These are phyloP conservation scores for Mytilinidion resinicola DNA, from an alignment of 495 filamentous ascomycete genomes.

Conservation along the genomic window DNA sequence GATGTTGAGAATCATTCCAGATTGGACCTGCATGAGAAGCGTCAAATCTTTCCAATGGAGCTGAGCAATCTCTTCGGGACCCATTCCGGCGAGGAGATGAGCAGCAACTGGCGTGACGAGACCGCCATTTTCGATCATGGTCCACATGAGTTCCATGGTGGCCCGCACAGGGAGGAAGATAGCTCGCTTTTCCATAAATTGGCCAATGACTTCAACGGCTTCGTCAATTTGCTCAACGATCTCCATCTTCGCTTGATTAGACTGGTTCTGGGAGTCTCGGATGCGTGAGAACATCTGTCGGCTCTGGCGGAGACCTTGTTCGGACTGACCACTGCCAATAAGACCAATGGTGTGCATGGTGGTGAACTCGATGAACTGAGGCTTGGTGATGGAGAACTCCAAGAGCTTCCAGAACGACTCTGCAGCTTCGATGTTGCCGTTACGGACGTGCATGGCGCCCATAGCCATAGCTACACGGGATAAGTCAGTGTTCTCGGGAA, in stretches of 20 bases:
- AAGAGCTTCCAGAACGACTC: slow-evolving; percentile 70
- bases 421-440: slow-evolving; percentile 68
- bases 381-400: slow-evolving; percentile 29
- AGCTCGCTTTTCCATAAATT: slow-evolving; percentile 45
- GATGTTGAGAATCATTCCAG: slow-evolving; percentile 50
- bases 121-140: slow-evolving; percentile 68
- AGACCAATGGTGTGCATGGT: slow-evolving; percentile 80
- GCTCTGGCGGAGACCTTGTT: slow-evolving; percentile 66
- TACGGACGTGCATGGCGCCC: slow-evolving; percentile 75
- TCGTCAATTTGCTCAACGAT: slow-evolving; percentile 79
- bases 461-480: slow-evolving; percentile 70
- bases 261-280: slow-evolving; percentile 46
- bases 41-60: slow-evolving; percentile 53
- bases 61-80: slow-evolving; percentile 51
- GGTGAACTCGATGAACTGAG: slow-evolving; percentile 69
- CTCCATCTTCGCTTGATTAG: slow-evolving; percentile 40
- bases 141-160: slow-evolving; percentile 57
- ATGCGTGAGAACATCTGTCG: slow-evolving; percentile 79
- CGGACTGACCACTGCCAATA: slow-evolving; percentile 70
- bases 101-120: slow-evolving; percentile 56
- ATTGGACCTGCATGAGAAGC: slow-evolving; percentile 58
- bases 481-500: slow-evolving; percentile 43
- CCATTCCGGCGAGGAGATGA: slow-evolving; percentile 55
- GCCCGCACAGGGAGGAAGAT: slow-evolving; percentile 47
- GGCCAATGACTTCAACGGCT: slow-evolving; percentile 68